phyloP scores from a whole-genome alignment of 2,329 filamentous ascomycete genomes.

The Penicillium sp. region DNA sequence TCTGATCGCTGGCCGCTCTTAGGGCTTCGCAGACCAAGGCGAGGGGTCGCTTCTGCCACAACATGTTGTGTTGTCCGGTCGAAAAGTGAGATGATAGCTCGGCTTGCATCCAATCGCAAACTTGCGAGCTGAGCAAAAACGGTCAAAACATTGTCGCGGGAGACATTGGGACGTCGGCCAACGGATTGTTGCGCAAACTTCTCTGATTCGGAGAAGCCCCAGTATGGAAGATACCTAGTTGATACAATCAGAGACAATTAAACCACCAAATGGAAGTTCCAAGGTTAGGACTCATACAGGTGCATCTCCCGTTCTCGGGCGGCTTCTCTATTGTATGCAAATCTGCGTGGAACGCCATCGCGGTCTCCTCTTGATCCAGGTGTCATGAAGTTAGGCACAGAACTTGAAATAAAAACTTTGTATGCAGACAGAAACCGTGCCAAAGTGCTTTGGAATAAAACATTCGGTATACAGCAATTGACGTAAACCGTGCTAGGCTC shows the following conservation, averaged over 20 bases:
- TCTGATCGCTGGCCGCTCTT: constrained; percentile 10
- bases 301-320: constrained; percentile 25
- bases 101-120: constrained; percentile 24
- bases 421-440: not conserved
- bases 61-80: constrained; percentile 29
- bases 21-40: constrained; percentile 17
- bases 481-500: not conserved
- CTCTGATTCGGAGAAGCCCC: constrained; percentile 21
- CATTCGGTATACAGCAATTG: not conserved
- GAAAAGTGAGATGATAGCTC: constrained; percentile 32
- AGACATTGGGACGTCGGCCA: constrained; percentile 15
- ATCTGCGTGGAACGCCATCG: constrained; percentile 18
- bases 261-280: not conserved
- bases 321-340: constrained; percentile 22
- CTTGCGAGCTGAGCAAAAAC: constrained; percentile 32
- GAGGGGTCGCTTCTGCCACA: constrained; percentile 30
- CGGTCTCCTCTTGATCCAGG: not conserved
- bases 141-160: constrained; percentile 26
- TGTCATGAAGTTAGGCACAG: not conserved
- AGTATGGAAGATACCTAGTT: constrained; percentile 21
- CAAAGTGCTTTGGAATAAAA: too few relatives aligned
- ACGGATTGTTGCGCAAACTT: constrained; percentile 21
- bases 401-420: too few relatives aligned
- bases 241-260: not conserved
- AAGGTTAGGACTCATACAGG: constrained; percentile 8